A percentile compares a stretch with the other conserved stretches of the same genome.
Conservation (phyloP, 2,329 filamentous ascomycete genomes). For the Pseudopyricularia javanii region DNA sequence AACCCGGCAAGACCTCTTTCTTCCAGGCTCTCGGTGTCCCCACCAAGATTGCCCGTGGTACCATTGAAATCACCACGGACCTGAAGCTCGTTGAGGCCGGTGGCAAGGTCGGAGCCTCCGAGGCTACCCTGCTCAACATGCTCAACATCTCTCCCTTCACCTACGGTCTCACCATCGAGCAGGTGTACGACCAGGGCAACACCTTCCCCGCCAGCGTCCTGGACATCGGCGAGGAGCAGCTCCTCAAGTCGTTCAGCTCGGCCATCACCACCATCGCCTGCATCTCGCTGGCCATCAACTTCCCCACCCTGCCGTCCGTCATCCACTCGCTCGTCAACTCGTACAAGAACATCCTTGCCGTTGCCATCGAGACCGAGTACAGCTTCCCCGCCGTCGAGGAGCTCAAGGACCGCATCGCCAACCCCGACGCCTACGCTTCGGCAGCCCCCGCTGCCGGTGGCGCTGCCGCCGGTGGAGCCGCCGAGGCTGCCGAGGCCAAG, state of each 20-base stretch:
- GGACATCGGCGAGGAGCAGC: constrained; percentile 90
- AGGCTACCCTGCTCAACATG: constrained; percentile 99
- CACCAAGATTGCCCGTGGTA: constrained; percentile 99
- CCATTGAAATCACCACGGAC: constrained; percentile 98
- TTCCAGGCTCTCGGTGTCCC: constrained; percentile 99
- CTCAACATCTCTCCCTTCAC: constrained; percentile 99
- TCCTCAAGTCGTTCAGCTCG: constrained; percentile 68
- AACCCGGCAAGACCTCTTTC: constrained; percentile 99
- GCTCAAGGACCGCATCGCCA: constrained; percentile 99
- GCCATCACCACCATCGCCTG: constrained; percentile 80
- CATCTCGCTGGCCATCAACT: constrained; percentile 86
- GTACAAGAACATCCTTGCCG: constrained; percentile 93
- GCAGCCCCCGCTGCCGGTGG: constrained; percentile 61
- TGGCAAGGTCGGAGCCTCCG: constrained; percentile 93
- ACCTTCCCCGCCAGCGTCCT: constrained; percentile 75
- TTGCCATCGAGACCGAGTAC: constrained; percentile 83
- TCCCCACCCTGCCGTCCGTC: constrained; percentile 91
- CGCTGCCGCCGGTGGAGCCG: constrained; percentile 31
- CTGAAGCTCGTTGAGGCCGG: constrained; percentile 94
- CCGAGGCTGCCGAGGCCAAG: constrained; percentile 38
- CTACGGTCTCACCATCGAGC: constrained; percentile 91
- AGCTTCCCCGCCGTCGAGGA: constrained; percentile 92
- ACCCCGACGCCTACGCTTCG: constrained; percentile 90
- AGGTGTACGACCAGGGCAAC: constrained; percentile 98
- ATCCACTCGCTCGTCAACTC: constrained; percentile 93